phyloP scores from a whole-genome alignment of 2,329 filamentous ascomycete genomes.

The Hypomyces rosellus region DNA sequence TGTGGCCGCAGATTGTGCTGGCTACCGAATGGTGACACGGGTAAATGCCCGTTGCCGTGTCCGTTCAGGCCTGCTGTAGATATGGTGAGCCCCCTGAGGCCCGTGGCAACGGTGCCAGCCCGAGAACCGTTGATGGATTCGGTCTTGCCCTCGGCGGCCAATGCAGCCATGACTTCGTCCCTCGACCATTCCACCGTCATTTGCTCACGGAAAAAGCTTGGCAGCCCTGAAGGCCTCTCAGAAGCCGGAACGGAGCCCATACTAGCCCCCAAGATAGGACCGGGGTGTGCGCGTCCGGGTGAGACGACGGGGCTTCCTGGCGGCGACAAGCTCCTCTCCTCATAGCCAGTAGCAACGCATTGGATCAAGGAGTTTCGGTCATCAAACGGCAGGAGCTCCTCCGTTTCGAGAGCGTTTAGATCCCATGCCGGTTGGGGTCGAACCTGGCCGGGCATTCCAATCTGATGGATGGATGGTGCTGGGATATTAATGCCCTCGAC shows the following conservation, averaged over 20 bases:
- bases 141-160: slow-evolving; percentile 64
- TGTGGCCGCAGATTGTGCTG: slow-evolving; percentile 45
- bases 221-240: slow-evolving; percentile 50
- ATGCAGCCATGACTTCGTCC: slow-evolving; percentile 62
- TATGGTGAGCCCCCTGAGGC: slow-evolving; percentile 52
- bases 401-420: slow-evolving; percentile 50
- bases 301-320: slow-evolving; percentile 64
- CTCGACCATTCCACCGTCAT: slow-evolving; percentile 77
- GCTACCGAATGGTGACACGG: slow-evolving; percentile 43
- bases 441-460: slow-evolving; percentile 47
- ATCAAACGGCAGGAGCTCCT: slow-evolving; percentile 68
- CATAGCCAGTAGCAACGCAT: slow-evolving; percentile 66
- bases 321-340: slow-evolving; percentile 54
- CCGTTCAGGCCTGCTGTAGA: slow-evolving; percentile 37
- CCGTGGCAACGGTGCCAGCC: slow-evolving; percentile 51
- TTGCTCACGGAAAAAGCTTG: slow-evolving; percentile 61
- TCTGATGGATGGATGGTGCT: slow-evolving; percentile 54
- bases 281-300: slow-evolving; percentile 57
- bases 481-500: slow-evolving; percentile 67
- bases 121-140: slow-evolving; percentile 72
- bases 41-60: slow-evolving; percentile 32
- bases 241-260: slow-evolving; percentile 33
- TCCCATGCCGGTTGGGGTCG: slow-evolving; percentile 41
- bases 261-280: slow-evolving; percentile 52
- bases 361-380: slow-evolving; percentile 66